phyloP scores from a whole-genome alignment of 805 yeast genomes.

The Cyberlindnera xishuangbannaensis region DNA sequence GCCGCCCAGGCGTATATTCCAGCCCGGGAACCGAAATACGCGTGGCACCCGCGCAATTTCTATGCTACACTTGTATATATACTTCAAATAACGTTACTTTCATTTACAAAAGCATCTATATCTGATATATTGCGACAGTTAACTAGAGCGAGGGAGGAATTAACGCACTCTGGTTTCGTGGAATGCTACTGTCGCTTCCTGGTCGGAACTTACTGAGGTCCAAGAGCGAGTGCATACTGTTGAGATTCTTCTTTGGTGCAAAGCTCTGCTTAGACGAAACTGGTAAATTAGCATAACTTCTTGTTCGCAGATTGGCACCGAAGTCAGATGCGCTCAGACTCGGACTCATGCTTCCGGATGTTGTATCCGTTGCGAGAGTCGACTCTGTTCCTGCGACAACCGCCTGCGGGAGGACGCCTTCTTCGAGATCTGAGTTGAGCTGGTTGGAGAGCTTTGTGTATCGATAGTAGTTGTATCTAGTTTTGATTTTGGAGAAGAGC shows the following conservation, averaged over 20 bases:
- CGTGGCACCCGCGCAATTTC: no score
- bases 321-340: conserved; percentile 13
- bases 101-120: no score
- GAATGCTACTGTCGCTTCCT: no score
- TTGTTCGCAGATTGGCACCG: conserved; percentile 19
- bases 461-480: conserved; percentile 16
- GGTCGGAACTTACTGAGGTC: conserved; percentile 19
- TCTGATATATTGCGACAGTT: no score
- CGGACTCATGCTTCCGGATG: conserved; percentile 22
- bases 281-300: conserved; percentile 21
- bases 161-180: no score
- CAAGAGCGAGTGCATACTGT: conserved; percentile 16
- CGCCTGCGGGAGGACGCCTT: conserved; percentile 15
- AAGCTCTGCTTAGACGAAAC: conserved; percentile 2
- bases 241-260: conserved; percentile 14
- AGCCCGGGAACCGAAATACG: not conserved
- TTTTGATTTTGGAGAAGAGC: conserved; percentile 10
- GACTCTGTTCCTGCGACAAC: no score
- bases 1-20: not conserved
- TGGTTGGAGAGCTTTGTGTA: conserved; percentile 18
- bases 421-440: conserved; percentile 19
- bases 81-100: no score
- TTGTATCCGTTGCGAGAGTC: conserved; percentile 3
- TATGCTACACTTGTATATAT: no score
- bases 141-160: no score